Conservation (phyloP, 2,329 filamentous ascomycete species). For the Botryotinia globosa region DNA sequence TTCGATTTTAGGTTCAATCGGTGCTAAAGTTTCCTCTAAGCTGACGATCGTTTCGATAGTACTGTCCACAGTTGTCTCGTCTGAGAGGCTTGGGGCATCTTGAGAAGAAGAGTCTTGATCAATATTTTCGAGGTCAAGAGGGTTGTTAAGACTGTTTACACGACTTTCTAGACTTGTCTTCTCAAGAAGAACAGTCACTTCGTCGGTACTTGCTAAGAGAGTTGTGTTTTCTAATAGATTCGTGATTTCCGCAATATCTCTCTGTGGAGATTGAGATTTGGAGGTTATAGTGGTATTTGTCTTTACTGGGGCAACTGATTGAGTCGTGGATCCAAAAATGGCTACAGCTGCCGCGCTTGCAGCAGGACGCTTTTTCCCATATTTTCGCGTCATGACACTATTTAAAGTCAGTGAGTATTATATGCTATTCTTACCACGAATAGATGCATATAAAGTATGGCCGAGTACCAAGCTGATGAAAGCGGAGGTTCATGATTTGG, state of each 20-base stretch:
- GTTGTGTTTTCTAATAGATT: neutral
- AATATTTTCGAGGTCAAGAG: neutral
- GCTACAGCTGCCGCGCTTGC: conserved; percentile 20
- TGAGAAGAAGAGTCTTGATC: too few species aligned
- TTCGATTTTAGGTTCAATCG: neutral
- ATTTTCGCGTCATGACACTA: conserved; percentile 22
- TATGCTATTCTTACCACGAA: neutral
- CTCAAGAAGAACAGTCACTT: neutral
- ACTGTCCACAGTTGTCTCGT: neutral
- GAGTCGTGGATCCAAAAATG: conserved; percentile 22
- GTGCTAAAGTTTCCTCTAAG: neutral
- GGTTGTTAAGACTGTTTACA: neutral
- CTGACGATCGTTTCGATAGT: neutral
- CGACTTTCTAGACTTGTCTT: neutral
- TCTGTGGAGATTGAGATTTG: neutral
- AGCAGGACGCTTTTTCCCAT: conserved; percentile 25
- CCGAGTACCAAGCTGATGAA: neutral
- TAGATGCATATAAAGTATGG: neutral
- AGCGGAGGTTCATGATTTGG: neutral
- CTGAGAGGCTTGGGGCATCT: neutral
- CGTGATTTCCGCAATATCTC: neutral
- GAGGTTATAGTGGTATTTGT: neutral
- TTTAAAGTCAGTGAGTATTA: neutral
- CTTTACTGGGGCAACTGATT: neutral
- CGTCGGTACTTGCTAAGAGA: neutral